A percentile compares a stretch with the other conserved stretches of the same genome.
Evolutionary conservation across 768 basidiomycete species (phyloP).

Genomic region (Coprinellus aureogranulatus): DNA sequence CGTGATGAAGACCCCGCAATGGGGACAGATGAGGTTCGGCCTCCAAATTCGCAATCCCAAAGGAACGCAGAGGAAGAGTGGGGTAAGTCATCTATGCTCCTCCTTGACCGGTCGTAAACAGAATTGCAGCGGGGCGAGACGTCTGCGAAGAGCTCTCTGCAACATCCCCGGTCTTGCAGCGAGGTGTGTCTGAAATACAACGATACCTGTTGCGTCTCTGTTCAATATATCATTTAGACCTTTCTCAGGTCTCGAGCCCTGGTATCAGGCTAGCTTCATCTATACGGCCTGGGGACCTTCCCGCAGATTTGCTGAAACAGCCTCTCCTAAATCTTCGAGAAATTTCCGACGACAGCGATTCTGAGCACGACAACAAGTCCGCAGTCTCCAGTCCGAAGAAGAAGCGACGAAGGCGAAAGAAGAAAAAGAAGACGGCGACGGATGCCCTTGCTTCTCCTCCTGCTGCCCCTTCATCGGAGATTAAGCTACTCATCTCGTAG

Average conservation of each 20-base stretch:
- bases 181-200: too few relatives aligned
- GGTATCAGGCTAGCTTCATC: not conserved
- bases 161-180: too few relatives aligned
- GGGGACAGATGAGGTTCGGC: too few relatives aligned
- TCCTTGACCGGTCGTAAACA: not conserved
- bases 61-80: too few relatives aligned
- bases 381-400: slow-evolving; percentile 40
- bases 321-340: slow-evolving; percentile 55
- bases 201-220: too few relatives aligned
- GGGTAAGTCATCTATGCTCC: not conserved
- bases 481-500: not conserved
- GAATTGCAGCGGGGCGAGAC: not conserved
- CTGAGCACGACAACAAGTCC: slow-evolving; percentile 20
- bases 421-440: slow-evolving; percentile 45
- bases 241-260: not conserved
- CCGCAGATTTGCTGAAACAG: slow-evolving; percentile 25
- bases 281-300: slow-evolving; percentile 1
- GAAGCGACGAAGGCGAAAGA: slow-evolving; percentile 53
- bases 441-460: slow-evolving; percentile 10
- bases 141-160: too few relatives aligned
- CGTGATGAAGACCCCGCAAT: too few relatives aligned
- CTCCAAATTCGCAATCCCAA: too few relatives aligned
- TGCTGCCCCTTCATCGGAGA: not conserved
- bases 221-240: too few relatives aligned
- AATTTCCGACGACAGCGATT: slow-evolving; percentile 22